phyloP scores from a whole-genome alignment of 495 filamentous ascomycete species.

The Aspergillus diversus region DNA sequence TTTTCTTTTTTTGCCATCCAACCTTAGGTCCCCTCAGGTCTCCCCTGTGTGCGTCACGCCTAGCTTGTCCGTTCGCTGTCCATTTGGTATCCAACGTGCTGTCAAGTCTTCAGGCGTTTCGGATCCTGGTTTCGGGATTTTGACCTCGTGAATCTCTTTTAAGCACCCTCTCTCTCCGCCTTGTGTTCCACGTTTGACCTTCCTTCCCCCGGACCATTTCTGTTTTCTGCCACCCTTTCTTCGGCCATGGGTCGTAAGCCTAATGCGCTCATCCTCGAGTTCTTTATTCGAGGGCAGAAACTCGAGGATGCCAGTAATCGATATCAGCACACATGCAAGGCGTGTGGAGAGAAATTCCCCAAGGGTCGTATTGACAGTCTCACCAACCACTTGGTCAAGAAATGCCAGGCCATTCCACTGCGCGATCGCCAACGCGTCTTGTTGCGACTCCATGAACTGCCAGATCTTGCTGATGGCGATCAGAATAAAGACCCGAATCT shows the following conservation, averaged over 20 bases:
- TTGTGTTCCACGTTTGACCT: slow-evolving; percentile 1
- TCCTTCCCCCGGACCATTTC: background rate
- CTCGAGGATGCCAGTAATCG: slow-evolving; percentile 83
- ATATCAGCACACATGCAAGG: slow-evolving; percentile 85
- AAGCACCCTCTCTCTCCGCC: slow-evolving; percentile 9
- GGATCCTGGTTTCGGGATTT: background rate
- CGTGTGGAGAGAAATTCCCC: slow-evolving; percentile 81
- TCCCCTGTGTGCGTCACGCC: slow-evolving; percentile 24
- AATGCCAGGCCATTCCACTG: slow-evolving; percentile 73
- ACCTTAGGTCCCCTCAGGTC: slow-evolving; percentile 16
- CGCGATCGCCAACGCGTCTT: slow-evolving; percentile 68
- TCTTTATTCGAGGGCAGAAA: slow-evolving; percentile 81
- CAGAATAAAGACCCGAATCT: slow-evolving; percentile 41
- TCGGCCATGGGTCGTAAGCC: slow-evolving; percentile 75
- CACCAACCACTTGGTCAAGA: slow-evolving; percentile 76
- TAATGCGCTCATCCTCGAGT: slow-evolving; percentile 79
- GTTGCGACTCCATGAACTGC: slow-evolving; percentile 58
- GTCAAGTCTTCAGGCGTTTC: slow-evolving; percentile 5
- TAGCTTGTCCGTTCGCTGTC: slow-evolving; percentile 3
- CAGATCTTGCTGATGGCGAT: slow-evolving; percentile 43
- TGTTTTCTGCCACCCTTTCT: slow-evolving; percentile 22
- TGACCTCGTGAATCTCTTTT: slow-evolving; percentile 11
- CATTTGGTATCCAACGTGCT: background rate
- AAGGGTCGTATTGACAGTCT: slow-evolving; percentile 83
- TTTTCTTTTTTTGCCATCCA: slow-evolving; percentile 28